Conservation (phyloP, 2,329 filamentous ascomycete genomes). For the Nannizzia gypsea region DNA sequence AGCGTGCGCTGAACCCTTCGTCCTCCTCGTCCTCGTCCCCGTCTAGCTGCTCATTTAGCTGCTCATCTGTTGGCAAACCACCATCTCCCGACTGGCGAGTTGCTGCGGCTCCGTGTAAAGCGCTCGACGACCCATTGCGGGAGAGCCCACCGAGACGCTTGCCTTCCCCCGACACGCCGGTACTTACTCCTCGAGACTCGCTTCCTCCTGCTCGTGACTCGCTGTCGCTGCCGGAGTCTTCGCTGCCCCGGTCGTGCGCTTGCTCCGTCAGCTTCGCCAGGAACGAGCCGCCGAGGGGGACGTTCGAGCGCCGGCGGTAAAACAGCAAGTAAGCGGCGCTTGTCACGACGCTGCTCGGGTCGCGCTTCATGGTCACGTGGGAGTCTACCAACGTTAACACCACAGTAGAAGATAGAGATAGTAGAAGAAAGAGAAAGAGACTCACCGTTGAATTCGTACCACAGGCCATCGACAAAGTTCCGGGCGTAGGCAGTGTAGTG, state of each 20-base stretch:
- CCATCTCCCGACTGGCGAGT: slow-evolving; percentile 53
- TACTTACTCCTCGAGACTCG: too few species aligned
- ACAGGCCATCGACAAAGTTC: slow-evolving; percentile 77
- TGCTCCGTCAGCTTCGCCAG: slow-evolving; percentile 59
- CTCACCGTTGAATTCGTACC: slow-evolving; percentile 96
- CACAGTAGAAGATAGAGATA: not conserved
- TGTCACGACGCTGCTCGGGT: slow-evolving; percentile 55
- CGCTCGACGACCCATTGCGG: slow-evolving; percentile 85
- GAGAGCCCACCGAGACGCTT: slow-evolving; percentile 78
- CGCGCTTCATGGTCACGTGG: slow-evolving; percentile 50
- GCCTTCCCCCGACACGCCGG: slow-evolving; percentile 74
- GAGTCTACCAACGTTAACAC: slow-evolving; percentile 48
- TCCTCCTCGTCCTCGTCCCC: slow-evolving; percentile 20
- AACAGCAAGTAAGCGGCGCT: slow-evolving; percentile 83
- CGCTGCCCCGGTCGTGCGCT: slow-evolving; percentile 44
- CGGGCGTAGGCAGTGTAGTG: slow-evolving; percentile 93
- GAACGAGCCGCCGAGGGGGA: slow-evolving; percentile 65
- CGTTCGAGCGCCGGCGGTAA: slow-evolving; percentile 72
- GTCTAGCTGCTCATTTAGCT: too few species aligned
- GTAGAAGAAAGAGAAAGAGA: slow-evolving; percentile 9
- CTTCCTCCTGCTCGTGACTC: too few species aligned
- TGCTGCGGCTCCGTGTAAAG: slow-evolving; percentile 65
- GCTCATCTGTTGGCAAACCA: slow-evolving; percentile 43
- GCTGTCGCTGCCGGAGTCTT: slow-evolving; percentile 34
- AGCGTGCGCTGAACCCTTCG: slow-evolving; percentile 15